Conservation (phyloP, 345 rosid genomes). For the Barbarea vulgaris region DNA sequence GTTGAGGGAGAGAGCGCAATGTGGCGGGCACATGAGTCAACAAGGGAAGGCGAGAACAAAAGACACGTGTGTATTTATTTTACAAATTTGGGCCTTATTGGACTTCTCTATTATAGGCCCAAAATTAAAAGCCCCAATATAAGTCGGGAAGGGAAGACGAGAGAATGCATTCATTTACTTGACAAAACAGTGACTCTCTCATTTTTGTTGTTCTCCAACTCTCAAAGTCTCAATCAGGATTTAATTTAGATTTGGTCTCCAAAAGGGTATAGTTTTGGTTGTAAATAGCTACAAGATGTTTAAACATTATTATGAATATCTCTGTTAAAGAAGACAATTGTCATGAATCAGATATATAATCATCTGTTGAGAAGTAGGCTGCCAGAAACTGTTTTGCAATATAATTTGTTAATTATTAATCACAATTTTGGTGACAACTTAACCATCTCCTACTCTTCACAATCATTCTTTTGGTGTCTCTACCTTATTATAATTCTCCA, state of each 20-base stretch:
- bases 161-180: background rate
- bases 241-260: background rate
- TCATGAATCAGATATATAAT: constrained; percentile 46
- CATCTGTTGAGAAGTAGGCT: constrained; percentile 67
- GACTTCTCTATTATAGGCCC: background rate
- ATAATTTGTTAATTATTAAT: constrained; percentile 34
- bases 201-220: background rate
- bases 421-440: constrained; percentile 65
- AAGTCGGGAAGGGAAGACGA: background rate
- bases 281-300: constrained; percentile 24
- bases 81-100: constrained; percentile 15
- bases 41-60: background rate
- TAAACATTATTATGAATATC: constrained; percentile 21
- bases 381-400: constrained; percentile 28
- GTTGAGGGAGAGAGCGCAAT: background rate
- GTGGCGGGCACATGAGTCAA: constrained; percentile 4
- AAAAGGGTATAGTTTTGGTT: background rate
- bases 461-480: constrained; percentile 71
- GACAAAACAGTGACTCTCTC: background rate
- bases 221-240: background rate
- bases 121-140: constrained; percentile 10
- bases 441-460: constrained; percentile 71
- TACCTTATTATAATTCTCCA: constrained; percentile 48
- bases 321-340: constrained; percentile 56
- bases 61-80: constrained; percentile 15